A percentile compares a stretch with the other conserved stretches of the same genome.
phyloP scores from a whole-genome alignment of 2,329 filamentous ascomycete species.

The Bipolaris bicolor region DNA sequence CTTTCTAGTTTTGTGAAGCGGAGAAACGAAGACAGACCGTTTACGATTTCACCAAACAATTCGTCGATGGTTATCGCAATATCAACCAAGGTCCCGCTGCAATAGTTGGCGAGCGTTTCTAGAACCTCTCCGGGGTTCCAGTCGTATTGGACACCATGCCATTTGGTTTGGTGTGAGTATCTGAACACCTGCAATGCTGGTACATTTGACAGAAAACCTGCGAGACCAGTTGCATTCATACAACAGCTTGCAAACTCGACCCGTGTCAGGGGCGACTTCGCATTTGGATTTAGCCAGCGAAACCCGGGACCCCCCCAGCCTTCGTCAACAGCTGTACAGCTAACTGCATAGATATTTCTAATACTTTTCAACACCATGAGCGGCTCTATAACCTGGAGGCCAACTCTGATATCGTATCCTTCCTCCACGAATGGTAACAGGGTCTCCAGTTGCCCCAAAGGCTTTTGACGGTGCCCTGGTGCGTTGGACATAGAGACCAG shows the following conservation, averaged over 20 bases:
- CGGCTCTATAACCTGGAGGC: constrained; percentile 37
- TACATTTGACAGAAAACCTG: constrained; percentile 32
- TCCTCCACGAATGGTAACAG: constrained; percentile 40
- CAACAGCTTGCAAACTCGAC: constrained; percentile 43
- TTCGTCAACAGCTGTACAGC: constrained; percentile 42
- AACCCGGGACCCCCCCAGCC: constrained; percentile 39
- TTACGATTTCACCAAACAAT: constrained; percentile 38
- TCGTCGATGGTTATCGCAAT: constrained; percentile 45
- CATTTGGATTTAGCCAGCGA: constrained; percentile 30
- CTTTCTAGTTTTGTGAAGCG: constrained; percentile 30
- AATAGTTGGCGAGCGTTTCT: constrained; percentile 32
- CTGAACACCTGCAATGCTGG: constrained; percentile 36
- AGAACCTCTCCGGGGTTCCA: constrained; percentile 45
- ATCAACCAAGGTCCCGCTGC: constrained; percentile 31
- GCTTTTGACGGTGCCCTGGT: constrained; percentile 9
- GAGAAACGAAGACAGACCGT: constrained; percentile 41
- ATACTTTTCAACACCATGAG: constrained; percentile 36
- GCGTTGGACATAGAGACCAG: constrained; percentile 28
- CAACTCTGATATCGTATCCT: constrained; percentile 38
- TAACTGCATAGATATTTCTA: constrained; percentile 40
- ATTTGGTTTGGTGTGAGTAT: constrained; percentile 46
- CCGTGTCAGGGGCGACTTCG: constrained; percentile 32
- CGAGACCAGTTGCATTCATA: constrained; percentile 39
- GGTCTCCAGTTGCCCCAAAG: constrained; percentile 34
- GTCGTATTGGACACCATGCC: constrained; percentile 39